These are phyloP conservation scores for Wickerhamomyces sydowiorum DNA, from an alignment of 805 yeast genomes.

Conservation along the genomic window DNA sequence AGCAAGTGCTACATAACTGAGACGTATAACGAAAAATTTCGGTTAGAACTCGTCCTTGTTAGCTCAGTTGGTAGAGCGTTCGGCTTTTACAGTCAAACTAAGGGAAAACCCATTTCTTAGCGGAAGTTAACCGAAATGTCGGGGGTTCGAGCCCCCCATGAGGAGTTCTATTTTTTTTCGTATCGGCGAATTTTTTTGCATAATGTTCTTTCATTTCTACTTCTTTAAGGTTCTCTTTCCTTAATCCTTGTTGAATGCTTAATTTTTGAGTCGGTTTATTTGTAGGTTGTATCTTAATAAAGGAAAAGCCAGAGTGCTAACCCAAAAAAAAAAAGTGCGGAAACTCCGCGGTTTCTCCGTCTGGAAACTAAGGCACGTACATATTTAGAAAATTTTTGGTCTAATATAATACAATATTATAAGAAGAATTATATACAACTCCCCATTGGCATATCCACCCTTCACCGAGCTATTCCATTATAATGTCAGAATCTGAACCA, in stretches of 20 bases:
- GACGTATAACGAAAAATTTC: neutral
- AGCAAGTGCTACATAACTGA: neutral
- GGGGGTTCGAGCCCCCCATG: slow-evolving; percentile 49
- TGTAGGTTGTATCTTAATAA: no score
- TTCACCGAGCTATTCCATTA: neutral
- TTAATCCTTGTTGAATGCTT: no score
- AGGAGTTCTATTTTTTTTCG: slow-evolving; percentile 32
- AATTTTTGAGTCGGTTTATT: no score
- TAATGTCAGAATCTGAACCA: slow-evolving; percentile 45
- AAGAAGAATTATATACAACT: no score
- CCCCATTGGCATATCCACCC: no score
- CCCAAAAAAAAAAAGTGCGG: no score
- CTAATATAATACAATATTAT: no score
- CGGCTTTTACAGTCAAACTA: slow-evolving; percentile 43
- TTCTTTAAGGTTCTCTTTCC: no score
- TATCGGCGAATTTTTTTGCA: neutral
- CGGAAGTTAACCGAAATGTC: slow-evolving; percentile 41
- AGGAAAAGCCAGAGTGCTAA: no score
- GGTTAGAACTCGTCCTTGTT: slow-evolving; percentile 39
- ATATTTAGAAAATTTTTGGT: no score
- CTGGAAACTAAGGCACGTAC: no score
- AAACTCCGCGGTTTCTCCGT: no score
- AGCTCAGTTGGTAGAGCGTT: slow-evolving; percentile 71
- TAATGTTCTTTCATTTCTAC: neutral
- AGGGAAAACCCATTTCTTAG: slow-evolving; percentile 23